These are phyloP conservation scores for Prunus campanulata DNA, from an alignment of 306 rosid genomes.

Conservation along the genomic window DNA sequence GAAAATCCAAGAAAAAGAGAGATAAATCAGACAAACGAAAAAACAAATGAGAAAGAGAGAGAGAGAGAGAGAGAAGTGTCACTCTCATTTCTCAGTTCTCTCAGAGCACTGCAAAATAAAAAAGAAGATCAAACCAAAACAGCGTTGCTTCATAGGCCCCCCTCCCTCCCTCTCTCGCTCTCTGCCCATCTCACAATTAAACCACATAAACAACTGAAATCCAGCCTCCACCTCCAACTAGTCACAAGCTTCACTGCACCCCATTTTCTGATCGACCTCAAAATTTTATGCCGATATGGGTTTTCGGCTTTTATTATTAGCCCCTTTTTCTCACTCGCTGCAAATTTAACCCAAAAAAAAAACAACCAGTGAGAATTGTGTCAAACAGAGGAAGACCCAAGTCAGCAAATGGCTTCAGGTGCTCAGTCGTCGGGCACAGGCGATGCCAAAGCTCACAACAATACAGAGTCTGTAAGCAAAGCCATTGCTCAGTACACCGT, in stretches of 20 bases:
- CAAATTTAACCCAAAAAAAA: neutral
- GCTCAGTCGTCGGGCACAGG: conserved; percentile 41
- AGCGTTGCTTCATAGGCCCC: neutral
- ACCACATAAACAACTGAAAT: too few relatives aligned
- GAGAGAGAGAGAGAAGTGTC: neutral
- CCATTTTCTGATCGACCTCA: neutral
- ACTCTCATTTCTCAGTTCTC: neutral
- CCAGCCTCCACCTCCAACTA: neutral
- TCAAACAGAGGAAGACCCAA: neutral
- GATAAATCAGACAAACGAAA: neutral
- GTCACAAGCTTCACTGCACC: neutral
- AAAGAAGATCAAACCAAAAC: neutral
- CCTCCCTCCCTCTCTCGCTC: neutral
- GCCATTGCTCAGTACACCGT: conserved; percentile 94
- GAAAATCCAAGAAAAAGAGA: neutral
- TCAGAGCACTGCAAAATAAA: neutral
- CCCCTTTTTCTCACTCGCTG: neutral
- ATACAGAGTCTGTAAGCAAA: conserved; percentile 55
- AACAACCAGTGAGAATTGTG: neutral
- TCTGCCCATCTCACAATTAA: neutral
- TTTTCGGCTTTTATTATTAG: neutral
- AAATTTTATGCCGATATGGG: neutral
- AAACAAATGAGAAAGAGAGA: neutral
- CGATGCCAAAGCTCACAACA: conserved; percentile 19
- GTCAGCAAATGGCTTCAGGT: conserved; percentile 40